Percentiles rank a stretch among this genome's conserved stretches.
phyloP scores from a whole-genome alignment of 495 filamentous ascomycete genomes.

The Penicillium samsonianum region DNA sequence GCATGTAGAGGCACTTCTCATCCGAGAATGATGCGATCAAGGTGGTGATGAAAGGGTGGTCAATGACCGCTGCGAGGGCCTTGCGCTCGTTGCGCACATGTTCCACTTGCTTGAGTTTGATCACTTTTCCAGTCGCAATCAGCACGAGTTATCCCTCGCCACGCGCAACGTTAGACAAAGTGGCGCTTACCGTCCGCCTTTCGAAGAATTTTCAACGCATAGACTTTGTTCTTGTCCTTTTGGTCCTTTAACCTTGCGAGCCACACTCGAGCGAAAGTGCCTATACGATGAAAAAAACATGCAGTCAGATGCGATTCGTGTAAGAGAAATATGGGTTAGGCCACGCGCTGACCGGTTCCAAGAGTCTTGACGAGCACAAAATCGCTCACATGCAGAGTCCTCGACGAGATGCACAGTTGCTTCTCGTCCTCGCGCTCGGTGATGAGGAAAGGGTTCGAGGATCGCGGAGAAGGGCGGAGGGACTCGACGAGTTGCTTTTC shows the following conservation, averaged over 20 bases:
- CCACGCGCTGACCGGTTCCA: constrained; percentile 67
- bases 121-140: constrained; percentile 57
- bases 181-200: constrained; percentile 70
- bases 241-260: constrained; percentile 68
- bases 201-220: constrained; percentile 89
- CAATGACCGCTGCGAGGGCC: constrained; percentile 82
- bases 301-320: constrained; percentile 33
- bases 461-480: constrained; percentile 46
- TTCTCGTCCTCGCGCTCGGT: constrained; percentile 56
- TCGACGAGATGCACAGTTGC: constrained; percentile 57
- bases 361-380: constrained; percentile 87
- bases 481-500: constrained; percentile 51
- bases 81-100: constrained; percentile 93
- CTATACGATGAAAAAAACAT: constrained; percentile 45
- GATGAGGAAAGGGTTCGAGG: constrained; percentile 55
- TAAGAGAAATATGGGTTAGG: constrained; percentile 15
- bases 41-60: constrained; percentile 95
- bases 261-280: constrained; percentile 95
- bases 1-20: constrained; percentile 84
- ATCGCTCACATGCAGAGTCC: constrained; percentile 63
- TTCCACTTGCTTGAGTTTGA: constrained; percentile 95
- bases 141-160: constrained; percentile 13
- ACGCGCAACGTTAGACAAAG: constrained; percentile 1
- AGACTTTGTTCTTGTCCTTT: constrained; percentile 69
- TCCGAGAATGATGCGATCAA: constrained; percentile 89